Evolutionary conservation across 1,139 yeast genomes (phyloP).

Genomic region (Geotrichum australiense): DNA sequence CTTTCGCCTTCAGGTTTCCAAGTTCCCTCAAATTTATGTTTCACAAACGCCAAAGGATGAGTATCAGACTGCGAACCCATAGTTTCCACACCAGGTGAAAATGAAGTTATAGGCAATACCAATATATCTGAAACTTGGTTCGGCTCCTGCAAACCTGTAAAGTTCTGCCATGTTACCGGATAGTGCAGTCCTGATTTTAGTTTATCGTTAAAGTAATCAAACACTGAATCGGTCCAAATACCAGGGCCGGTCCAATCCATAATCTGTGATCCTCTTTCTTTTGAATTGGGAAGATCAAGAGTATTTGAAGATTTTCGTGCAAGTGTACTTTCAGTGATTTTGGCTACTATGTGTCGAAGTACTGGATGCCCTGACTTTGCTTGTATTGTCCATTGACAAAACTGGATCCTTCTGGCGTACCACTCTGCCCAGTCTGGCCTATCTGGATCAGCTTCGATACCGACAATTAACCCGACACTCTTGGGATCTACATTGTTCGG

Average conservation of each 20-base stretch:
- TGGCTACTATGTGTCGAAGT: constrained; percentile 69
- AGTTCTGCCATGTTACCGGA: constrained; percentile 48
- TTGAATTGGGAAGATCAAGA: constrained; percentile 46
- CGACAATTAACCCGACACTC: constrained; percentile 61
- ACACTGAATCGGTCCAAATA: constrained; percentile 77
- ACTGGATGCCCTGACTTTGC: constrained; percentile 88
- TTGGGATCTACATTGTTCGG: constrained; percentile 41
- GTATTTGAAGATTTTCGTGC: constrained; percentile 36
- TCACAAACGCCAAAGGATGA: constrained; percentile 77
- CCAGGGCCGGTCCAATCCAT: constrained; percentile 99
- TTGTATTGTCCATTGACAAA: constrained; percentile 77
- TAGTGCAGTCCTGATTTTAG: constrained; percentile 42
- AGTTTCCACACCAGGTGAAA: constrained; percentile 70
- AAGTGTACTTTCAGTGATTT: constrained; percentile 71
- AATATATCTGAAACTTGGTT: constrained; percentile 68
- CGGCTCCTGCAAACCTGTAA: constrained; percentile 61
- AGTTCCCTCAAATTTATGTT: constrained; percentile 69
- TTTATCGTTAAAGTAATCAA: constrained; percentile 60
- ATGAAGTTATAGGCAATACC: constrained; percentile 76
- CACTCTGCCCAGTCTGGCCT: constrained; percentile 63
- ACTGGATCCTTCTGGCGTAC: constrained; percentile 69
- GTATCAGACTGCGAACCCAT: constrained; percentile 63
- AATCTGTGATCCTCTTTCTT: constrained; percentile 47
- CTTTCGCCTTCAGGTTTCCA: constrained; percentile 47
- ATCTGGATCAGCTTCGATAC: constrained; percentile 92